A percentile compares a stretch with the other conserved stretches of the same genome.
Conservation (phyloP, 805 yeast species). For the Yamadazyma sp. region DNA sequence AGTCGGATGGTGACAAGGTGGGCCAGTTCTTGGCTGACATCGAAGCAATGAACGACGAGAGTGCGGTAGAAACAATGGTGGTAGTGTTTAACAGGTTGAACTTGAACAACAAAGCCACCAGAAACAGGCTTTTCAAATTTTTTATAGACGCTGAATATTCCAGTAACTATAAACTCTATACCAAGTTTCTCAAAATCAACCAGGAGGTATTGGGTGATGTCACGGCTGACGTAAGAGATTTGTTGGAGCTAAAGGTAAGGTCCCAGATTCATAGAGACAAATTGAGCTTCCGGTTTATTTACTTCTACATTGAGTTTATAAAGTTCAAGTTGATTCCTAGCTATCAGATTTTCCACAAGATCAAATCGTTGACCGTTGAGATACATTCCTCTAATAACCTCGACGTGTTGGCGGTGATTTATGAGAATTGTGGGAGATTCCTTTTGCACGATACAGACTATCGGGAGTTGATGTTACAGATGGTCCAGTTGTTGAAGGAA, state of each 20-base stretch:
- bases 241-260: constrained; percentile 60
- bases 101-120: constrained; percentile 72
- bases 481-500: constrained; percentile 56
- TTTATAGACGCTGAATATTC: constrained; percentile 51
- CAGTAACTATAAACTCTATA: constrained; percentile 49
- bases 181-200: constrained; percentile 69
- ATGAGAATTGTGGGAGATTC: constrained; percentile 72
- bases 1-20: constrained; percentile 41
- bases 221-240: constrained; percentile 50
- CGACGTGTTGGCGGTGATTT: constrained; percentile 66
- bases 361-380: constrained; percentile 57
- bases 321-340: constrained; percentile 73
- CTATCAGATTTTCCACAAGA: constrained; percentile 71
- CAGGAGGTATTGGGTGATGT: constrained; percentile 49
- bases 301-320: constrained; percentile 70
- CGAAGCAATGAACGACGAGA: constrained; percentile 43
- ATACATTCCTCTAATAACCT: constrained; percentile 56
- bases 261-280: constrained; percentile 51
- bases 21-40: constrained; percentile 43
- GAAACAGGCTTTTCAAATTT: constrained; percentile 56
- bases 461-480: constrained; percentile 55
- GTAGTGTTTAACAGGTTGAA: constrained; percentile 48
- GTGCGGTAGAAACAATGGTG: constrained; percentile 51
- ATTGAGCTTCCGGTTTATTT: constrained; percentile 55
- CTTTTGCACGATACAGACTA: constrained; percentile 59